Conservation (phyloP, 371 early-diverging fungal genomes). For the Choanephora cucurbitarum region DNA sequence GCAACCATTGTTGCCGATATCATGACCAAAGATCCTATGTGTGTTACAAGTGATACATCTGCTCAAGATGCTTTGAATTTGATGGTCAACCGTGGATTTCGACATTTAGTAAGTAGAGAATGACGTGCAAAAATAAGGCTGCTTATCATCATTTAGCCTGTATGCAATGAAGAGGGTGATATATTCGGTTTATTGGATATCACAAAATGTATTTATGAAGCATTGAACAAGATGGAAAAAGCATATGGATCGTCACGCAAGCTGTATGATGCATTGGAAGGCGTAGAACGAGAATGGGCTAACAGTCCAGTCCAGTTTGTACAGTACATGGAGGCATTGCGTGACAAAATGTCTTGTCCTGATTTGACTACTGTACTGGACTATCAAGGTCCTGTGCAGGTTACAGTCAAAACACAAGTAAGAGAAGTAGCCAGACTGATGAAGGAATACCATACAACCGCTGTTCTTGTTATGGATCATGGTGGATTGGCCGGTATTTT, state of each 20-base stretch:
- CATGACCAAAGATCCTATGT: slow-evolving; percentile 92
- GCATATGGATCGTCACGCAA: slow-evolving; percentile 87
- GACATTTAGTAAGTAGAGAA: slow-evolving; percentile 77
- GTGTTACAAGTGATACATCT: slow-evolving; percentile 77
- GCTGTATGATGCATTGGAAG: slow-evolving; percentile 90
- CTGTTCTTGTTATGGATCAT: slow-evolving; percentile 88
- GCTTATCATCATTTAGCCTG: slow-evolving; percentile 54
- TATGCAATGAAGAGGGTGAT: slow-evolving; percentile 84
- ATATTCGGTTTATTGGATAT: slow-evolving; percentile 96
- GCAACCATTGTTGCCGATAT: slow-evolving; percentile 85
- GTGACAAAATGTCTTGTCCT: slow-evolving; percentile 89
- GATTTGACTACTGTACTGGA: slow-evolving; percentile 84
- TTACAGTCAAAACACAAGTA: slow-evolving; percentile 80
- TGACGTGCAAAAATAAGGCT: slow-evolving; percentile 2
- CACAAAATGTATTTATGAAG: slow-evolving; percentile 93
- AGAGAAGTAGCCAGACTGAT: slow-evolving; percentile 91
- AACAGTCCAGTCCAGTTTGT: slow-evolving; percentile 59
- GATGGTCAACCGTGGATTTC: slow-evolving; percentile 95
- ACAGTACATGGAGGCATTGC: slow-evolving; percentile 75
- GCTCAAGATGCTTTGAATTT: slow-evolving; percentile 92
- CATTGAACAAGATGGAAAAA: slow-evolving; percentile 89
- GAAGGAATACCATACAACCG: slow-evolving; percentile 87
- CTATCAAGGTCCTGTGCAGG: slow-evolving; percentile 70
- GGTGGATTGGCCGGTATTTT: slow-evolving; percentile 90
- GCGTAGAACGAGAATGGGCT: slow-evolving; percentile 83